Evolutionary conservation across 306 rosid species (phyloP), one percentile per base, ranked within the genome.

Genomic region (Heteromeles arbutifolia): DNA sequence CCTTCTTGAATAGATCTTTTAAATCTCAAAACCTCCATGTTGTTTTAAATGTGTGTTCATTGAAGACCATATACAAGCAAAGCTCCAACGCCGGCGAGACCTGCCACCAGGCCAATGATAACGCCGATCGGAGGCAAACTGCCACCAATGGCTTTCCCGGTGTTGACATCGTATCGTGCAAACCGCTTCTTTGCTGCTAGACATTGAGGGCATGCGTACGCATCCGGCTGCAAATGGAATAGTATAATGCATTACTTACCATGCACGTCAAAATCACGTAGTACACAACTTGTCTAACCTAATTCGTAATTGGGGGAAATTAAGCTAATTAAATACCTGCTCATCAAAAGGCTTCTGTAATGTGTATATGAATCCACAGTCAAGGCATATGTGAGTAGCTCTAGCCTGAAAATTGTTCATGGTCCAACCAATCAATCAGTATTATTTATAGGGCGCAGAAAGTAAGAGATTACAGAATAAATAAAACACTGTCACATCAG

Each of bases 11-110:
- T 48, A 4, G 19, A 48, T 48, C 17, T 14, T 4, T 48, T 48
- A 14, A 48, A 48, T 48, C 53, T 48, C 8, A 48, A 48, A 48
- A 48, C 5, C 54, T 48, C 54, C 21, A 48, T 15, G 21, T 15
- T 48, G 21, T 48, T 15, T 48, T 15, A 17, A 5, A 13, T 6
- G 18, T 7, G 22, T 13, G 34, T 8, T 89, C 86, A 96, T 83
- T 95, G 99, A 86, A 96, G 98, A 73, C 98, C 98, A 87, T 86
- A 96, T 39, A 92, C 85, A 88, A 96, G 99, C 91, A 96, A 82
- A 28, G 99, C 98, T 72, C 92, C 98, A 41, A 92, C 92, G 21
- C 82, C 99, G 78, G 88, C 97, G 50, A 96, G 5, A 63, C 99
- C 99, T 75, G 86, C 97, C 34, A 90, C 34, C 21, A 90, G 86